Evolutionary conservation across 352 stramenopile genomes (phyloP), one percentile per base, ranked within the genome.

Genomic region (Lagenidium giganteum): DNA sequence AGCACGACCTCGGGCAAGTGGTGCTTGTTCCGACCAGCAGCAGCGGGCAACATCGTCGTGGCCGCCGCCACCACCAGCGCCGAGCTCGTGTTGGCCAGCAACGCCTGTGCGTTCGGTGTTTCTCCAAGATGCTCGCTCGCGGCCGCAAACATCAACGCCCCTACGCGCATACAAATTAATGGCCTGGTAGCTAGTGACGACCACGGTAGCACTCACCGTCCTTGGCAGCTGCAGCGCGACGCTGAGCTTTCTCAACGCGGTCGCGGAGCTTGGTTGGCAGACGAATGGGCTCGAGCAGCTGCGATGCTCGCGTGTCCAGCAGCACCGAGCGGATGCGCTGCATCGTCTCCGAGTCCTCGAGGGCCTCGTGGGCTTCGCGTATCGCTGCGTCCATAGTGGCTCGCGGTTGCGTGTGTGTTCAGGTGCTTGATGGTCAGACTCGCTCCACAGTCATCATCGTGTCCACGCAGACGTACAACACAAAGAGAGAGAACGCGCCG

Each of bases 1-100:
- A 91, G 35, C 31, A 91, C 67, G 14, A 88, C 70, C 12, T 87
- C 72, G 1, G 77, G 77, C 25, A 87, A 37, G 42, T 87, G 71
- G 27, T 54, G 58, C 47, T 82, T 84, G n/a, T 61, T 8, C 14
- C n/a, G 7, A 11, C 28, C 5, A 41, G 22, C 21, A 53, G 27
- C 23, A 28, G 22, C 13, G 23, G 20, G 5, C 18, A 35, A 17
- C 13, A 22, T 24, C n/a, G 22, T 5, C 20, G 5, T 18, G 29
- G 38, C 29, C 37, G 18, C 9, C 2, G 3, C 33, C 12, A 5
- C 21, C 12, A 8, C 5, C 21, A 16, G 2, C 14, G 24, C 22
- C 14, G 30, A 36, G 26, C 14, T 16, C 13, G 13, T 47, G 40
- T n/a, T n/a, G 5, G n/a, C 26, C 14, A 48, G 24, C n/a, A 59